Base-by-base conservation (phyloP, 148 eudicot species). In the Arbutus unedo region DNA sequence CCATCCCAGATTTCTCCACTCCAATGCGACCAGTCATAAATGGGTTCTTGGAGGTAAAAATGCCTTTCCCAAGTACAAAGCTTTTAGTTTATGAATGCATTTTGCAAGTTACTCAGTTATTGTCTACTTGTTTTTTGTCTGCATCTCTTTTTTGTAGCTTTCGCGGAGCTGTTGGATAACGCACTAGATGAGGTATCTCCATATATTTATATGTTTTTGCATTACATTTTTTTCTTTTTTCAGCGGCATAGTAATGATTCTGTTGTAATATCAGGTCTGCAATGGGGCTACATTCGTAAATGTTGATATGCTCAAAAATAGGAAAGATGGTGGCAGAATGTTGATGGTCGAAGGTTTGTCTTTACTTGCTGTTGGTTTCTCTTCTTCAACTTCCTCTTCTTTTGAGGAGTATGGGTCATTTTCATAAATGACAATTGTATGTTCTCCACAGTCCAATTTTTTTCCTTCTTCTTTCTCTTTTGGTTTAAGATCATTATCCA, bases 21-120 rank as follows among this genome's bases (percentile, higher is more conserved):
- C 98, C 38, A 96, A 96, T 86, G 99, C 99, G n/a, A 96, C 99
- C 68, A 94, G 98, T 86, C 99, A 94, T 87, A 94, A 94, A 81
- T 96, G 98, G 99, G 95, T 92, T 77, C 91, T 94, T 62, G 99
- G 98, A 62, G 98, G 97, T 96, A 90, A 87, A 77, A 11, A 73
- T 64, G 62, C 16, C 19, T 9, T 31, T 3, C 54, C 70, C 77
- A 4, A 56, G 2, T 74, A 8, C n/a, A 73, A 77, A 11, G 10
- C 53, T 16, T 79, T 73, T 54, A 80, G 81, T 47, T 54, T 62
- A 19, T 49, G 0, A 21, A 0, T 83, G 76, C 44, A 49, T 82
- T 51, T 62, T 70, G 15, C 43, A 38, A 81, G 82, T 16, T 67
- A n/a, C 78, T 78, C 15, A 74, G 15, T 21, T 25, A 31, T 66